Percentiles rank a stretch among this genome's conserved stretches.
phyloP scores from a whole-genome alignment of 179 eudicot genomes.

The Patellifolia procumbens region DNA sequence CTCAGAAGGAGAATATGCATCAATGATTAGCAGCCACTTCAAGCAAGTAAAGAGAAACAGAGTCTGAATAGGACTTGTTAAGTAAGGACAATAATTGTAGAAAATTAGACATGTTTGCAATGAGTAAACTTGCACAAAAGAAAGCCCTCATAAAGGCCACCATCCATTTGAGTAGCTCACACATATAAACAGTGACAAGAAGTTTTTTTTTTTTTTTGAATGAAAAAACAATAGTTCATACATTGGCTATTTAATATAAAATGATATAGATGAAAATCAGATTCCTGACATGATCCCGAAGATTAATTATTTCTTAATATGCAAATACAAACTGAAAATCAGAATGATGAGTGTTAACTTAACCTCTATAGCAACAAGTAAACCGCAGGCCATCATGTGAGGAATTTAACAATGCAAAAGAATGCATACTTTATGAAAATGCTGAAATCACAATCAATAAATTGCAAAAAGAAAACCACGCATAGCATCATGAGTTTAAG shows the following conservation, averaged over 20 bases:
- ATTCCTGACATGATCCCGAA: neutral
- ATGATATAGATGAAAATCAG: neutral
- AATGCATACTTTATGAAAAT: neutral
- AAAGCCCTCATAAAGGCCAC: neutral
- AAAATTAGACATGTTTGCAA: neutral
- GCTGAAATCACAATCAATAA: neutral
- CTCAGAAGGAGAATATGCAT: conserved; percentile 1
- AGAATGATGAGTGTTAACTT: neutral
- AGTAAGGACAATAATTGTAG: neutral
- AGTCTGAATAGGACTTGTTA: neutral
- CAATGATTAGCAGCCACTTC: neutral
- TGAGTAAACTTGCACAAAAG: neutral
- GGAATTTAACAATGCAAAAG: neutral
- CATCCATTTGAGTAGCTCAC: conserved; percentile 3
- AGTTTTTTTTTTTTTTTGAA: neutral
- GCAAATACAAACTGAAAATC: neutral
- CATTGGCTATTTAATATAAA: neutral
- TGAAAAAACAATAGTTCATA: neutral
- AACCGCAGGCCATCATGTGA: neutral
- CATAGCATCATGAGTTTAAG: too few relatives aligned
- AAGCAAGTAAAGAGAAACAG: neutral
- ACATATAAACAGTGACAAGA: neutral
- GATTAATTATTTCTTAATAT: neutral
- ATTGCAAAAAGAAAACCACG: too few relatives aligned
- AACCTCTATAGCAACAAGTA: neutral